Percentiles rank a stretch among this genome's conserved stretches.
Conservation (phyloP, 2,329 filamentous ascomycete genomes). For the Arthroderma sp. region DNA sequence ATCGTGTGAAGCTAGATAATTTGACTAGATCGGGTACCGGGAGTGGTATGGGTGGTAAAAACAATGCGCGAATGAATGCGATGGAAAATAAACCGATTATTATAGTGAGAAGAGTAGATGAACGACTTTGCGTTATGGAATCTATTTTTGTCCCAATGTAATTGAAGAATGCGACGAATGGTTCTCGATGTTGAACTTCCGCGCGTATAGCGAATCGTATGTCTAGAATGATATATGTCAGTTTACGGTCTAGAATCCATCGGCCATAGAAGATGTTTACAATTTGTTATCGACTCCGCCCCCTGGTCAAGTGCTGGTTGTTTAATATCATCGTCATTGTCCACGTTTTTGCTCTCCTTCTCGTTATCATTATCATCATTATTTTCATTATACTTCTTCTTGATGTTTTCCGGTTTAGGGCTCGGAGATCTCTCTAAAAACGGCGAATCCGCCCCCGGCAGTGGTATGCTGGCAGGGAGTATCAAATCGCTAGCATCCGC, state of each 20-base stretch:
- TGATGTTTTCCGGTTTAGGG: conserved; percentile 27
- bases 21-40: conserved; percentile 79
- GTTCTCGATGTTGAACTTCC: conserved; percentile 78
- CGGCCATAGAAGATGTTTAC: conserved; percentile 27
- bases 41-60: conserved; percentile 52
- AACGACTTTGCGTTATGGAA: conserved; percentile 54
- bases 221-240: conserved; percentile 40
- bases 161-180: conserved; percentile 59
- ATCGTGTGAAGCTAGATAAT: conserved; percentile 74
- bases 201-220: conserved; percentile 78
- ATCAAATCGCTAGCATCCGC: conserved; percentile 35
- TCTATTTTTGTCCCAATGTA: conserved; percentile 49
- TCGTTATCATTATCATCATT: conserved; percentile 1
- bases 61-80: conserved; percentile 50
- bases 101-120: conserved; percentile 50
- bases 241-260: conserved; percentile 18
- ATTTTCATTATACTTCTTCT: conserved; percentile 14
- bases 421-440: conserved; percentile 44
- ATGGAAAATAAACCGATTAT: conserved; percentile 52
- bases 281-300: conserved; percentile 33
- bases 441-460: conserved; percentile 42
- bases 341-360: no score
- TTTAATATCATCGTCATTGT: not conserved
- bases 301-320: conserved; percentile 3
- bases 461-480: conserved; percentile 43